Percentiles rank a stretch among this genome's conserved stretches.
These are phyloP conservation scores for Candida quercuum DNA, from an alignment of 805 yeast genomes.

Conservation along the genomic window DNA sequence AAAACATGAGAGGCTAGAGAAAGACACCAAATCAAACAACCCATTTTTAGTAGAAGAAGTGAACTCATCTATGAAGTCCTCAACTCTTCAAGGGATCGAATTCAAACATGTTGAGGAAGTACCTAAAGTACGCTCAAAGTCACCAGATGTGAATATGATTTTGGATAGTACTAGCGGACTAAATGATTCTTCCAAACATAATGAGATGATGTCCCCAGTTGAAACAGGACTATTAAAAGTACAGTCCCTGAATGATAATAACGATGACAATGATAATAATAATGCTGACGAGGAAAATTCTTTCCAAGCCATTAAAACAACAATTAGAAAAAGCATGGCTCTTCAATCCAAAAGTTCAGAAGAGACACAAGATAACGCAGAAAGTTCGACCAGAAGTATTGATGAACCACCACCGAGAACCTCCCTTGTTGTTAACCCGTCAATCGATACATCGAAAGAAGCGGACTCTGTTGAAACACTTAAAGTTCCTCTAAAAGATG, in stretches of 20 bases:
- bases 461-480: constrained; percentile 12
- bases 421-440: constrained; percentile 12
- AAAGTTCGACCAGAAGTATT: constrained; percentile 20
- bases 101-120: neutral
- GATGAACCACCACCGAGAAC: constrained; percentile 11
- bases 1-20: neutral
- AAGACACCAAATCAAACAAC: neutral
- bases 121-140: neutral
- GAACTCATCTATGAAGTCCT: too few relatives aligned
- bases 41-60: neutral
- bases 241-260: neutral
- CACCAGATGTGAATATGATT: neutral
- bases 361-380: too few relatives aligned
- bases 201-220: neutral
- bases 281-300: constrained; percentile 31
- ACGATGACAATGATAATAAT: constrained; percentile 11
- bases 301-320: constrained; percentile 42
- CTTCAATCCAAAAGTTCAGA: constrained; percentile 22
- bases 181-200: neutral
- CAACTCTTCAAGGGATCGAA: too few relatives aligned
- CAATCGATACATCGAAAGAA: constrained; percentile 6
- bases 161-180: too few relatives aligned
- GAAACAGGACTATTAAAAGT: neutral
- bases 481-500: constrained; percentile 18
- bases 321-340: constrained; percentile 40